Conservation (phyloP, 2,329 filamentous ascomycete species). For the Thielaviopsis euricoi region DNA sequence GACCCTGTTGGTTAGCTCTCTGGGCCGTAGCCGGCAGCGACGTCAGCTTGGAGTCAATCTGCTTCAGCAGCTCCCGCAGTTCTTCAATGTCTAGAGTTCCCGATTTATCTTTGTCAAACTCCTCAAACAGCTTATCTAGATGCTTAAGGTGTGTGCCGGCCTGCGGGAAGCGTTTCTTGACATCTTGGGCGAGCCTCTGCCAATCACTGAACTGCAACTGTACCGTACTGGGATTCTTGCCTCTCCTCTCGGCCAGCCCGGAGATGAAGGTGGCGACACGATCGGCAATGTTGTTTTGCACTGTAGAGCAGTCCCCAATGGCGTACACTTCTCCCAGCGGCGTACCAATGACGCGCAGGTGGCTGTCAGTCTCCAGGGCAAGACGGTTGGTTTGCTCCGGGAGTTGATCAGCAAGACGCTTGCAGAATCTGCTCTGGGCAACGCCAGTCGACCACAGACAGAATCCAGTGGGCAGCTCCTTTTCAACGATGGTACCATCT, state of each 20-base stretch:
- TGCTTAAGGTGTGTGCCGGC: conserved; percentile 72
- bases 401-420: conserved; percentile 62
- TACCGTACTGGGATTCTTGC: conserved; percentile 76
- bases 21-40: conserved; percentile 90
- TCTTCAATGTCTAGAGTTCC: conserved; percentile 92
- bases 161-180: conserved; percentile 83
- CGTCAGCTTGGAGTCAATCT: conserved; percentile 91
- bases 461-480: conserved; percentile 90
- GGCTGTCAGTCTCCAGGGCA: conserved; percentile 85
- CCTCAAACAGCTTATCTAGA: conserved; percentile 75
- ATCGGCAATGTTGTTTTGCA: conserved; percentile 92
- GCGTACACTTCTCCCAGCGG: conserved; percentile 91
- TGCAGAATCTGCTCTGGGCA: conserved; percentile 64
- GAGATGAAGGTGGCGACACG: conserved; percentile 83
- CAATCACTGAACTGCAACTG: conserved; percentile 78
- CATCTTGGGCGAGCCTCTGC: conserved; percentile 66
- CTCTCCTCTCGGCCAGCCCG: conserved; percentile 78
- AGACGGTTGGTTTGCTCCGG: conserved; percentile 70
- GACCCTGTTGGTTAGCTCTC: conserved; percentile 86
- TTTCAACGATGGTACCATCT: conserved; percentile 58
- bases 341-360: conserved; percentile 75
- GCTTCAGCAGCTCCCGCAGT: conserved; percentile 67
- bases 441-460: conserved; percentile 97
- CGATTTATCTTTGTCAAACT: conserved; percentile 85
- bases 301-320: conserved; percentile 87